Percentiles rank a stretch among this genome's conserved stretches.
These are phyloP conservation scores for Solanum sitiens DNA, from an alignment of 257 asterid genomes.

Conservation along the genomic window DNA sequence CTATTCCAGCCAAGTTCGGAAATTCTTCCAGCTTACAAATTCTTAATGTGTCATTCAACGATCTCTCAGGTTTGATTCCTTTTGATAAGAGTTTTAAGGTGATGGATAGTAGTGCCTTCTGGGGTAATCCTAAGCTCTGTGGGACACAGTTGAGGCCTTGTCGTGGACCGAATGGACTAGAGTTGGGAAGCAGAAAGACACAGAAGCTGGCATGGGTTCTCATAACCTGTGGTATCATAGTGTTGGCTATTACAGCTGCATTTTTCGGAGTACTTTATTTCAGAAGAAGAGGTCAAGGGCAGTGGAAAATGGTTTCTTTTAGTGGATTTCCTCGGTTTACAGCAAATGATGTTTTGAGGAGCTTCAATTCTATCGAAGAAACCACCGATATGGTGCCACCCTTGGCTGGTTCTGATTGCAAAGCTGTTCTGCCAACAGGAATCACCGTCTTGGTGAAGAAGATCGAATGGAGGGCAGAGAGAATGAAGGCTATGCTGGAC, in stretches of 20 bases:
- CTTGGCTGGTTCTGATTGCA: constrained; percentile 34
- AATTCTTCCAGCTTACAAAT: constrained; percentile 41
- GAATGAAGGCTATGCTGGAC: constrained; percentile 25
- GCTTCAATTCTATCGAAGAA: constrained; percentile 41
- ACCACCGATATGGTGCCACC: constrained; percentile 9
- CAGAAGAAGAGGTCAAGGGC: constrained; percentile 29
- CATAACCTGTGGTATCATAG: constrained; percentile 51
- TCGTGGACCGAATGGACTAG: constrained; percentile 42
- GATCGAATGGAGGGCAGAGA: constrained; percentile 54
- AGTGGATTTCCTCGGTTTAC: constrained; percentile 69
- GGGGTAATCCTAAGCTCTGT: constrained; percentile 79
- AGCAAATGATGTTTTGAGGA: constrained; percentile 68
- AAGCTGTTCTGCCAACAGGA: constrained; percentile 82
- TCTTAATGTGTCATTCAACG: constrained; percentile 70
- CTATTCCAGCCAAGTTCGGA: constrained; percentile 45
- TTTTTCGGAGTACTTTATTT: constrained; percentile 50
- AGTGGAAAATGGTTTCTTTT: constrained; percentile 69
- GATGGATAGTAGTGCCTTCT: constrained; percentile 67
- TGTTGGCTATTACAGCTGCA: constrained; percentile 35
- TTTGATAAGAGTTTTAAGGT: constrained; percentile 21
- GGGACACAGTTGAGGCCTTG: constrained; percentile 60
- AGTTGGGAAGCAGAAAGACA: constrained; percentile 57
- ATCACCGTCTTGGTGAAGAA: constrained; percentile 65
- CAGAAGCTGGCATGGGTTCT: constrained; percentile 85
- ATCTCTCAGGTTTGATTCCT: constrained; percentile 82